Percentiles rank a stretch among this genome's conserved stretches.
Conservation (phyloP, 208 protist genomes). For the Leishmania lainsoni region DNA sequence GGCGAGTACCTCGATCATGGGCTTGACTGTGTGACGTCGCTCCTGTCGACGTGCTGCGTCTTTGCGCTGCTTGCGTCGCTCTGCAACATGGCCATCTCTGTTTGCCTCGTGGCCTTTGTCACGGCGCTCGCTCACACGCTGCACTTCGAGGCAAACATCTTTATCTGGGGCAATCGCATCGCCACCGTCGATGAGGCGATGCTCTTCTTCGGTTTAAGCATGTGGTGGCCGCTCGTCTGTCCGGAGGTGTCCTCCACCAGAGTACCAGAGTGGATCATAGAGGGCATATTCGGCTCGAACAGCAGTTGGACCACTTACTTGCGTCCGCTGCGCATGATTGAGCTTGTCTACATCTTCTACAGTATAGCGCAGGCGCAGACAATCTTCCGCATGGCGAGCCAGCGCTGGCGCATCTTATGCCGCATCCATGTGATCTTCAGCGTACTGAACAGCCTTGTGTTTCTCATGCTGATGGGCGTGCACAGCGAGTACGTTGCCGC, state of each 20-base stretch:
- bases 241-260: slow-evolving; percentile 44
- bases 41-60: slow-evolving; percentile 68
- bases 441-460: slow-evolving; percentile 50
- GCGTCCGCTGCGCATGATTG: slow-evolving; percentile 44
- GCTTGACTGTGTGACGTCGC: slow-evolving; percentile 90
- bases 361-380: slow-evolving; percentile 61
- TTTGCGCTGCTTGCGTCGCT: slow-evolving; percentile 72
- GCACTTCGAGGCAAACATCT: slow-evolving; percentile 80
- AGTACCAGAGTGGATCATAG: slow-evolving; percentile 32
- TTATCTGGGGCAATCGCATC: slow-evolving; percentile 89
- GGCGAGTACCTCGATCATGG: slow-evolving; percentile 94
- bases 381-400: slow-evolving; percentile 43
- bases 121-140: slow-evolving; percentile 86
- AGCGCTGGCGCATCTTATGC: slow-evolving; percentile 64
- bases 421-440: slow-evolving; percentile 66
- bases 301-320: slow-evolving; percentile 28
- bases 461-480: slow-evolving; percentile 50
- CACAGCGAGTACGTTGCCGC: slow-evolving; percentile 51
- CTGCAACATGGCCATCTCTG: slow-evolving; percentile 67
- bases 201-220: slow-evolving; percentile 80
- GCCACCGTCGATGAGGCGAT: slow-evolving; percentile 91
- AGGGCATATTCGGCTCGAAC: slow-evolving; percentile 16
- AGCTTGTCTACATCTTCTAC: slow-evolving; percentile 70
- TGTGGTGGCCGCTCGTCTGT: slow-evolving; percentile 71
- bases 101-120: slow-evolving; percentile 63